Percentiles rank a stretch among this genome's conserved stretches.
Conservation (phyloP, 1,139 yeast species). For the Suzukiozyma palmioleophila region DNA sequence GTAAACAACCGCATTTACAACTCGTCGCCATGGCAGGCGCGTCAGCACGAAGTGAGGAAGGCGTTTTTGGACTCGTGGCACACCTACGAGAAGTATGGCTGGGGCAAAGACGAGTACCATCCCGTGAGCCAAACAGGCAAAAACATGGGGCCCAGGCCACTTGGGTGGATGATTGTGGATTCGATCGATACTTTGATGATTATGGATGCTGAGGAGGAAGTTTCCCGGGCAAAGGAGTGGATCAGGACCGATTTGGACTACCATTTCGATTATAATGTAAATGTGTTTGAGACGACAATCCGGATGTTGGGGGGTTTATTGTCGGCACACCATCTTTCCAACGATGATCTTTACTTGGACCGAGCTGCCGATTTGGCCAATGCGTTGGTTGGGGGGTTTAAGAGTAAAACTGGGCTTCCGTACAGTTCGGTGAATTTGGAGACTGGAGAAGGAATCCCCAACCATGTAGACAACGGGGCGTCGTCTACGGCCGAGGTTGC, state of each 20-base stretch:
- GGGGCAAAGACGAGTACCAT: conserved; percentile 55
- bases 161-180: conserved; percentile 96
- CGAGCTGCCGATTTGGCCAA: conserved; percentile 75
- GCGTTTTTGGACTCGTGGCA: conserved; percentile 79
- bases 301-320: conserved; percentile 90
- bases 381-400: conserved; percentile 63
- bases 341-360: conserved; percentile 67
- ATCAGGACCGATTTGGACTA: conserved; percentile 50
- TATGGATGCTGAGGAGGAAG: conserved; percentile 71
- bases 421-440: conserved; percentile 72
- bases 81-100: conserved; percentile 71
- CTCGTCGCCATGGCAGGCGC: conserved; percentile 30
- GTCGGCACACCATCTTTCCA: conserved; percentile 72
- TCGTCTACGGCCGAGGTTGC: conserved; percentile 89
- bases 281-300: conserved; percentile 88
- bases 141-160: conserved; percentile 77
- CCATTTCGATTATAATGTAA: conserved; percentile 65
- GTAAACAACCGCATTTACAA: conserved; percentile 1
- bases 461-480: conserved; percentile 60
- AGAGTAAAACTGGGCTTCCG: conserved; percentile 64
- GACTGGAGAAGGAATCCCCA: conserved; percentile 55
- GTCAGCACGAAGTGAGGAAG: conserved; percentile 52
- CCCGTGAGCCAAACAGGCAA: conserved; percentile 58
- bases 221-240: conserved; percentile 69
- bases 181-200: conserved; percentile 78